Evolutionary conservation across 257 asterid species (phyloP), one percentile per base, ranked within the genome.

Genomic region (Voacanga thouarsii): DNA sequence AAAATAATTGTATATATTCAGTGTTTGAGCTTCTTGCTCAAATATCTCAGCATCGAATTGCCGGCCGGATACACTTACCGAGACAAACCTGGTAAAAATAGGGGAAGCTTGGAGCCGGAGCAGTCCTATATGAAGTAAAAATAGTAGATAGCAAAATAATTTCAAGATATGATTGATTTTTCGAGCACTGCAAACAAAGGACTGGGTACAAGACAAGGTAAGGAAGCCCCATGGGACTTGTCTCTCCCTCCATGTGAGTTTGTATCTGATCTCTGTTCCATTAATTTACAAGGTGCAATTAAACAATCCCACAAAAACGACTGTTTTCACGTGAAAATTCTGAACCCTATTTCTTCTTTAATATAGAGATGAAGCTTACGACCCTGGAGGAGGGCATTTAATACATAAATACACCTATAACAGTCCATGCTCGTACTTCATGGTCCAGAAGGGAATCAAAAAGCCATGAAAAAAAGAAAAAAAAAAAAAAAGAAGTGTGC

Each of bases 81-180:
- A 51, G 56, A 51, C 56, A 2, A 15, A 51, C 56, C 24, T 55
- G 61, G 37, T 33, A 33, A 33, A 33, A 33, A 33, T 33, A 33
- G 37, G 37, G 37, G 37, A 33, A 33, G 2, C 37, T 33, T 33
- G 37, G 2, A 33, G 37, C 37, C 37, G 37, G 37, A 33, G 37
- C 2, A 33, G 37, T 33, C 37, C 37, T 33, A 33, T 33, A 33
- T 33, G 1, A 33, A 55, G 61, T 55, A 57, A n/a, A n/a, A 57
- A 57, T n/a, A 57, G 61, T 57, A 5, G 65, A 66, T 44, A 66
- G 72, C 49, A 37, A 66, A 37, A 66, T 37, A 66, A 66, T 66
- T 37, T 21, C 72, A 65, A 33, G 45, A 65, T 47, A 33, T 16
- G 71, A 65, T 33, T 30, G 71, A 65, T 30, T 30, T 66, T 66